phyloP scores from a whole-genome alignment of 148 eudicot species.

The Drosera capensis region DNA sequence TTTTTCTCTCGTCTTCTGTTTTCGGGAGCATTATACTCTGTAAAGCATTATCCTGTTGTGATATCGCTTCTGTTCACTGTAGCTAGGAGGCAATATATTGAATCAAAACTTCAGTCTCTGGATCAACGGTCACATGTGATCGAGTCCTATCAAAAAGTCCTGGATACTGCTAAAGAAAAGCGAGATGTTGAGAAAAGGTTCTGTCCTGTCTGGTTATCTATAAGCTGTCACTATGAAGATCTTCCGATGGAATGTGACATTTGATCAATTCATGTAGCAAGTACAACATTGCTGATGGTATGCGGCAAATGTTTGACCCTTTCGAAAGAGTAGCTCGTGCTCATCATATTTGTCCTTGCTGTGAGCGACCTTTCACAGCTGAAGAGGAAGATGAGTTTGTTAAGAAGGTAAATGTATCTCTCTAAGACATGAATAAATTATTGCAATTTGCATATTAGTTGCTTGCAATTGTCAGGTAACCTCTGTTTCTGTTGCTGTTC shows the following conservation, averaged over 20 bases:
- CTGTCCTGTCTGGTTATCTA: slow-evolving; percentile 4
- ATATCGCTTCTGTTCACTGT: slow-evolving; percentile 16
- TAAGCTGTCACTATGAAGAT: not conserved
- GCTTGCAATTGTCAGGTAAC: not conserved
- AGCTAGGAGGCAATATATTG: slow-evolving; percentile 67
- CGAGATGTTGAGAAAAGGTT: slow-evolving; percentile 66
- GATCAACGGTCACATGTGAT: slow-evolving; percentile 37
- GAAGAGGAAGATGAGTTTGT: slow-evolving; percentile 84
- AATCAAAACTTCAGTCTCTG: slow-evolving; percentile 55
- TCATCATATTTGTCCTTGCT: slow-evolving; percentile 69
- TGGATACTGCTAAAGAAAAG: slow-evolving; percentile 42
- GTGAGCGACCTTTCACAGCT: slow-evolving; percentile 84
- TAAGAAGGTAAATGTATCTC: slow-evolving; percentile 35
- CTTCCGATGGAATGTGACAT: not conserved
- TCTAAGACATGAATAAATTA: not conserved
- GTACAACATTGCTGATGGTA: slow-evolving; percentile 40
- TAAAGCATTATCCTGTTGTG: not conserved
- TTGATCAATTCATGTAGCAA: slow-evolving; percentile 25
- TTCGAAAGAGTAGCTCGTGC: slow-evolving; percentile 58
- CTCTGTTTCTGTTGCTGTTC: not conserved
- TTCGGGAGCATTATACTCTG: not conserved
- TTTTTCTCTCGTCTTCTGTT: too few species aligned
- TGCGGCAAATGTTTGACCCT: slow-evolving; percentile 54
- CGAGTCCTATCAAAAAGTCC: slow-evolving; percentile 44
- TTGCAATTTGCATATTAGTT: not conserved